Base-by-base conservation (phyloP, 1,284 basidiomycete species). In the Fomitopsis betulina region DNA sequence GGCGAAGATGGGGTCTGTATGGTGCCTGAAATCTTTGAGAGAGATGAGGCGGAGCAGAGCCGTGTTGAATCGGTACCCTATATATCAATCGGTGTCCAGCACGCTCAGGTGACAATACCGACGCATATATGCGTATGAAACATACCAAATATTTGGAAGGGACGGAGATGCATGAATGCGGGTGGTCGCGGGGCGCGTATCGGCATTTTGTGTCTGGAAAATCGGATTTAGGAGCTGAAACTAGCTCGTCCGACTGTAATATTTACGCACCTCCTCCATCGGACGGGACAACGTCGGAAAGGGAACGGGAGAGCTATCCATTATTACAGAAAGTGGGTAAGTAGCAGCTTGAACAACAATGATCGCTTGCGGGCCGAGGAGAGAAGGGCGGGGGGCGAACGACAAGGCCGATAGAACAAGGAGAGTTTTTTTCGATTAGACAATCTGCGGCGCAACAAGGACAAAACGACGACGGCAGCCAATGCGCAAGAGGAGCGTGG, bases 161-260 rank as follows among this genome's bases (percentile, higher is more conserved):
- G 68, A 68, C 25, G 67, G 68, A 15, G 68, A 66, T 39, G 68
- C 67, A 47, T 70, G 67, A 38, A 66, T 58, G 53, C 67, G 67
- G 12, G 63, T 53, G 47, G 62, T 57, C 13, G 60, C 25, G 37
- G 62, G 65, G 30, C 58, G 65, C 43, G 63, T 56, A 57, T 61
- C 59, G 8, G 51, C 21, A 33, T 56, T 63, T 51, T 67, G 60
- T 7, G 58, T 52, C 60, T 64, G 15, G 13, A 30, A 23, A 35
- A n/a, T 35, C 19, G 33, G 19, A n/a, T 5, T 30, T 9, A 39
- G 55, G 19, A 57, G 54, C 51, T 39, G 38, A 42, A 23, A 23
- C 13, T 25, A 27, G 19, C 43, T 30, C n/a, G 19, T 50, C 54
- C 51, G 56, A 47, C 53, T 23, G 40, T 33, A 13, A 58, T 8